Conservation (phyloP, 1,284 basidiomycete species). For the Cutaneotrichosporon curvatum region DNA sequence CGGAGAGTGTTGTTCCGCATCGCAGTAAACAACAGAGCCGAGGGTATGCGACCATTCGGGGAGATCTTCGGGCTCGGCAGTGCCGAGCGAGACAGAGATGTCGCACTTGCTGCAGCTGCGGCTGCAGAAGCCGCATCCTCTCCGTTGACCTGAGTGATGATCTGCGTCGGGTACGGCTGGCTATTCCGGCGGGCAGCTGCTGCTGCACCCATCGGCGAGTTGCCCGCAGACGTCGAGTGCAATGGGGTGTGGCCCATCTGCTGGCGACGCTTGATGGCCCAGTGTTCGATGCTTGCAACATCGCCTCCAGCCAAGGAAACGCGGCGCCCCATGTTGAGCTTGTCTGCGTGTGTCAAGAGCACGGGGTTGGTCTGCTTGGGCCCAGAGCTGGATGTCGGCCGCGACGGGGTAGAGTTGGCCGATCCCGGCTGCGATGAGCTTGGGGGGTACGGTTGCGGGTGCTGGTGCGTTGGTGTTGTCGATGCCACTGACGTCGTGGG, state of each 20-base stretch:
- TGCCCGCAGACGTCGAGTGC: slow-evolving; percentile 2
- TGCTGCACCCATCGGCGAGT: slow-evolving; percentile 31
- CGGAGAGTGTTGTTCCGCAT: slow-evolving; percentile 38
- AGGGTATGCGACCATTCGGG: slow-evolving; percentile 25
- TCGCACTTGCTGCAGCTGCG: too few species aligned
- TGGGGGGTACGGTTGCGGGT: background rate
- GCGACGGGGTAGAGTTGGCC: slow-evolving; percentile 1
- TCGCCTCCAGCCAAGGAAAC: slow-evolving; percentile 36
- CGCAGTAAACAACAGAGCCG: slow-evolving; percentile 31
- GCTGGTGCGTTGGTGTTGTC: background rate
- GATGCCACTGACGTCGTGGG: background rate
- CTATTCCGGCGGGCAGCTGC: slow-evolving; percentile 29
- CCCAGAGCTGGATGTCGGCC: background rate
- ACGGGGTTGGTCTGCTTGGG: background rate
- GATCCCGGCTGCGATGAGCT: background rate
- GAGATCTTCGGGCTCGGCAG: slow-evolving; percentile 30
- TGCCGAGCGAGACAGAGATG: slow-evolving; percentile 1
- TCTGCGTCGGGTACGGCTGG: slow-evolving; percentile 37
- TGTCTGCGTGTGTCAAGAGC: slow-evolving; percentile 11
- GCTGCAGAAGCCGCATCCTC: slow-evolving; percentile 2
- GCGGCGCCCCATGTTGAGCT: slow-evolving; percentile 29
- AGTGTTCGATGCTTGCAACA: slow-evolving; percentile 29
- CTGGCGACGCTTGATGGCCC: slow-evolving; percentile 17
- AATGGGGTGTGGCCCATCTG: slow-evolving; percentile 4
- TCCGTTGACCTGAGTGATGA: slow-evolving; percentile 1